Evolutionary conservation across 306 rosid genomes (phyloP), one percentile per base, ranked within the genome.

Genomic region (Myrica gale): DNA sequence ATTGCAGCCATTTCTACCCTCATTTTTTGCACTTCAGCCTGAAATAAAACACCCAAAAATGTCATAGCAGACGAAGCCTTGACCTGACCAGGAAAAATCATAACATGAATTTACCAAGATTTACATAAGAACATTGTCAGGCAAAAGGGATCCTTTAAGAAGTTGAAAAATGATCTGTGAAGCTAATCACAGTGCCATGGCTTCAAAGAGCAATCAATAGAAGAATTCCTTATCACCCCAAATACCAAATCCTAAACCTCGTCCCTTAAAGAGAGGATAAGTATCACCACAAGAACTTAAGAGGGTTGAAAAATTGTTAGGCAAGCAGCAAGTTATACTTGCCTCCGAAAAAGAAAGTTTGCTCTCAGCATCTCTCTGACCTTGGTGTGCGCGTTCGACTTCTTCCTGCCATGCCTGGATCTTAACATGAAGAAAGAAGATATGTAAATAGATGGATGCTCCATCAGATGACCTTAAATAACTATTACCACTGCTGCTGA

Each of bases 1-100:
- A 95, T 95, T 79, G 99, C 96, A 87, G 99, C 97, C 97, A 95
- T 90, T 87, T 95, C 99, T 83, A 95, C 97, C 86, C 97, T 95
- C 91, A 89, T 79, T 72, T 90, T 95, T 82, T 90, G 99, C 76
- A 90, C 71, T 82, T 95, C 97, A 55, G 91, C 97, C 99, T 95
- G 87, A 77, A 66, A 77, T 71, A 68, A 71, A 75, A 79, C 51
- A 82, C 50, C 51, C 52, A 76, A 83, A 56, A 45, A 58, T 74
- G 78, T 67, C 13, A 68, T 67, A 43, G 55, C 61, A 55, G 77
- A 54, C 65, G 78, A 79, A 43, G 78, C 10, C 60, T 79, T 78
- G 39, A 69, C 81, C 52, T 50, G 71, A 62, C 47, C 68, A 47
- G 78, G 5, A 9, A 23, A 19, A 66, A 19, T 63, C 46, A 69